phyloP scores from a whole-genome alignment of 352 stramenopile species.

The Bremia lactucae region DNA sequence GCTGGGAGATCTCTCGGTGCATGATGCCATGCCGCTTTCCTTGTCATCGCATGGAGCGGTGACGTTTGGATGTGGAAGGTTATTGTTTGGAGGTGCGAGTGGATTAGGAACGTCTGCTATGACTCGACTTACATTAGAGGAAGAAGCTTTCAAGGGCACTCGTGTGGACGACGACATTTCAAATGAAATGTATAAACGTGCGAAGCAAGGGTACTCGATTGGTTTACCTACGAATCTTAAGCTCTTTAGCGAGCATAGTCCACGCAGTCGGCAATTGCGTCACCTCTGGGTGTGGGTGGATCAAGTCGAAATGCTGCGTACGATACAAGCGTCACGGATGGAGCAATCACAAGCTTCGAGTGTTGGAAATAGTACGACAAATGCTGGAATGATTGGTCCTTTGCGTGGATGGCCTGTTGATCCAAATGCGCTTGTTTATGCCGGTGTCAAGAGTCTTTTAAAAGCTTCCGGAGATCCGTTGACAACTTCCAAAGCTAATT shows the following conservation, averaged over 20 bases:
- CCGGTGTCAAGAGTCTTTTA: constrained; percentile 62
- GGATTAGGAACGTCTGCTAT: constrained; percentile 29
- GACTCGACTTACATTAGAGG: constrained; percentile 27
- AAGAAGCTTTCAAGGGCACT: constrained; percentile 11
- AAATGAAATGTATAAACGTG: constrained; percentile 60
- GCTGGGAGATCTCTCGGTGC: constrained; percentile 80
- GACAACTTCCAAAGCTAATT: constrained; percentile 2
- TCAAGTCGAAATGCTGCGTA: constrained; percentile 63
- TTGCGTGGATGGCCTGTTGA: constrained; percentile 69
- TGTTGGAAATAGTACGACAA: constrained; percentile 16
- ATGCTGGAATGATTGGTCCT: constrained; percentile 24
- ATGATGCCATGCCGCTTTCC: constrained; percentile 78
- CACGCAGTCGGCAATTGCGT: constrained; percentile 37
- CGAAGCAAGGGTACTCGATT: constrained; percentile 69
- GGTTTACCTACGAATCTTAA: constrained; percentile 68
- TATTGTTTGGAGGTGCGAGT: constrained; percentile 48
- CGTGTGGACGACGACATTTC: constrained; percentile 57
- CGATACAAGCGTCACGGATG: constrained; percentile 44
- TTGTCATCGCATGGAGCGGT: constrained; percentile 59
- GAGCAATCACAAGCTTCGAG: constrained; percentile 27
- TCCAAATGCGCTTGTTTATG: constrained; percentile 40
- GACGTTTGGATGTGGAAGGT: constrained; percentile 61
- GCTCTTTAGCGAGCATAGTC: constrained; percentile 37
- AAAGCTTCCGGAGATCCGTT: constrained; percentile 15
- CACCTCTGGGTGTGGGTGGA: constrained; percentile 80